Evolutionary conservation across 176 grass and related monocot genomes (phyloP).

Genomic region (Cenchrus fungigraminus): DNA sequence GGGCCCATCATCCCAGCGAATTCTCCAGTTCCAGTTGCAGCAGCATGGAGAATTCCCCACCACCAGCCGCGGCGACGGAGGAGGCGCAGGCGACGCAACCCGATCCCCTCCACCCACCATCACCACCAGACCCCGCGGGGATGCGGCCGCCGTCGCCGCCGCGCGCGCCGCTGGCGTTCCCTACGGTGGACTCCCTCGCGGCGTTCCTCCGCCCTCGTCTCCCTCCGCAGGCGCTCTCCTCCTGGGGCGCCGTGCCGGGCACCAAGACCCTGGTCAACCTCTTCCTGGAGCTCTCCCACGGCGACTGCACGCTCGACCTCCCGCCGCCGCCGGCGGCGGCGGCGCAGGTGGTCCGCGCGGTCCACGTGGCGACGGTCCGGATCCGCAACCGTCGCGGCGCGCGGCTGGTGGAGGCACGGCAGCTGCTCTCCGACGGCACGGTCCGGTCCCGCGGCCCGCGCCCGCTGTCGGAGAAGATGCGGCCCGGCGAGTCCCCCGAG

Average conservation of each 20-base stretch:
- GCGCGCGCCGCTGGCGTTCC: conserved; percentile 60
- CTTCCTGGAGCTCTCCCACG: conserved; percentile 84
- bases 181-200: conserved; percentile 68
- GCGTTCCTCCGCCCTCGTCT: conserved; percentile 67
- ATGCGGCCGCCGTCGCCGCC: conserved; percentile 51
- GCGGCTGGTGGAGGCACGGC: conserved; percentile 67
- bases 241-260: conserved; percentile 70
- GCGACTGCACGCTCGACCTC: conserved; percentile 55
- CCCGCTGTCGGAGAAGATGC: conserved; percentile 87
- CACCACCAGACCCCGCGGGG: neutral
- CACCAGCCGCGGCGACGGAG: neutral
- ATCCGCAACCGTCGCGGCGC: conserved; percentile 65
- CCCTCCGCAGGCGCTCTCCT: conserved; percentile 41
- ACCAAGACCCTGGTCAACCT: conserved; percentile 86
- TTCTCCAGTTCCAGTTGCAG: neutral
- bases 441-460: conserved; percentile 57
- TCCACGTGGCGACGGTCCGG: conserved; percentile 68
- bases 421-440: conserved; percentile 86
- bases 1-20: no score
- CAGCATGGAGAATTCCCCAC: conserved; percentile 18
- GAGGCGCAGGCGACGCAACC: neutral
- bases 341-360: conserved; percentile 54
- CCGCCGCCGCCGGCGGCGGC: neutral
- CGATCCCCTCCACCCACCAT: neutral
- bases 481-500: conserved; percentile 65